Conservation (phyloP, 352 stramenopile genomes). For the Phytophthora sp. region DNA sequence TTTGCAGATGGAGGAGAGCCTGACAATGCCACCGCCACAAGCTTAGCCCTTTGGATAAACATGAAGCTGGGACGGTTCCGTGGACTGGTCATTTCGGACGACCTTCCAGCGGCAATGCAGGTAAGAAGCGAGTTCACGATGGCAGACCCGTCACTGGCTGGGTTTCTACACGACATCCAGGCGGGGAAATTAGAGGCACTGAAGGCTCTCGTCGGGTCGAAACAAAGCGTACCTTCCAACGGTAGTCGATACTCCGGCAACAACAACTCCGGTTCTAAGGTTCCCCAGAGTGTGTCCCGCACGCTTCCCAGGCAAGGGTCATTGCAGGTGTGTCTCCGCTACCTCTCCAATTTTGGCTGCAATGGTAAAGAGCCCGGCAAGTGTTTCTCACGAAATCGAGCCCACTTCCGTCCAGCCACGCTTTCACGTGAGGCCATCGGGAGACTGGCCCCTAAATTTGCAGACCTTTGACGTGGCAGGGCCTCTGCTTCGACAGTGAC, state of each 20-base stretch:
- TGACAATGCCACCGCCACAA: not conserved
- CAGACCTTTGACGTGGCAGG: not conserved
- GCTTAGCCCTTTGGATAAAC: constrained; percentile 11
- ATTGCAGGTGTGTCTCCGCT: not conserved
- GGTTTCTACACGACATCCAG: constrained; percentile 4
- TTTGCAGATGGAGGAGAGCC: constrained; percentile 1
- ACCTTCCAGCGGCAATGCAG: not conserved
- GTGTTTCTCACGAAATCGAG: not conserved
- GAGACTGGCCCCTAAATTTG: not conserved
- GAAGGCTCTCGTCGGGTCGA: not conserved
- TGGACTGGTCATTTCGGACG: constrained; percentile 2
- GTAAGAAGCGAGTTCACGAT: constrained; percentile 6
- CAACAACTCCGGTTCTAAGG: not conserved
- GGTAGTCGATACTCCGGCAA: not conserved
- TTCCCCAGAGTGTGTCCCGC: not conserved
- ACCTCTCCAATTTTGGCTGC: constrained; percentile 4
- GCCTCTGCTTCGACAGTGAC: not conserved
- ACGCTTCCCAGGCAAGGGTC: not conserved
- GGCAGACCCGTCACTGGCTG: not conserved
- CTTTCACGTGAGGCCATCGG: not conserved
- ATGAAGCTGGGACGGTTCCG: constrained; percentile 15
- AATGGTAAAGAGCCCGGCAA: not conserved
- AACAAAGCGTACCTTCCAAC: not conserved
- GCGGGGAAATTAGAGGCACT: not conserved
- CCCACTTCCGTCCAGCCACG: not conserved